Percentiles rank a stretch among this genome's conserved stretches.
Conservation (phyloP, 1,139 yeast genomes). For the Debaryomyces subglobosus region DNA sequence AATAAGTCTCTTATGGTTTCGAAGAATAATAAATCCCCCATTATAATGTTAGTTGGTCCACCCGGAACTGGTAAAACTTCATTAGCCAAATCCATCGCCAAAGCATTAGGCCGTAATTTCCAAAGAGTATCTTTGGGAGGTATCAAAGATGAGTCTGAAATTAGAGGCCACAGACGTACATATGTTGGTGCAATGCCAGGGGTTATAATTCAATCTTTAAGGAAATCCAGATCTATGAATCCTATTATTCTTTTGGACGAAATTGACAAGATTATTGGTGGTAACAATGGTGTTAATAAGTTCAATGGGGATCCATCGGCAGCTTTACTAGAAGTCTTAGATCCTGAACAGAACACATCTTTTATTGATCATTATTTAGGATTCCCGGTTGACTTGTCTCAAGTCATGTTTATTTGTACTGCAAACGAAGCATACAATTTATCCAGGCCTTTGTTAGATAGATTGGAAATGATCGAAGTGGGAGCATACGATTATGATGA, state of each 20-base stretch:
- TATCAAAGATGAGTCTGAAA: slow-evolving; percentile 85
- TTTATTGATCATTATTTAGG: slow-evolving; percentile 88
- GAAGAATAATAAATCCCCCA: slow-evolving; percentile 61
- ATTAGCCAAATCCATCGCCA: slow-evolving; percentile 82
- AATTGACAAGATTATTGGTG: slow-evolving; percentile 80
- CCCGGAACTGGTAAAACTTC: slow-evolving; percentile 97
- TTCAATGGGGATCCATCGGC: slow-evolving; percentile 90
- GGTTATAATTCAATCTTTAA: slow-evolving; percentile 72
- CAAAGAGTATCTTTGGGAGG: slow-evolving; percentile 91
- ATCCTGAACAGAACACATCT: slow-evolving; percentile 83
- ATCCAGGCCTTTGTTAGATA: slow-evolving; percentile 79
- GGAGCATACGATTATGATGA: slow-evolving; percentile 84
- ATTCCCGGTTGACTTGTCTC: slow-evolving; percentile 84
- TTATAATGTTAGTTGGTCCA: slow-evolving; percentile 84
- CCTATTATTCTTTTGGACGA: slow-evolving; percentile 91
- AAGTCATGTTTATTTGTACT: slow-evolving; percentile 83
- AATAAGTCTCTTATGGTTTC: slow-evolving; percentile 32
- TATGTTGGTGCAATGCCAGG: slow-evolving; percentile 97
- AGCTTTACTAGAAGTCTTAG: slow-evolving; percentile 84
- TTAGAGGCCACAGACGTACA: slow-evolving; percentile 90
- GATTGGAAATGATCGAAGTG: slow-evolving; percentile 82
- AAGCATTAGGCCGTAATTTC: slow-evolving; percentile 75
- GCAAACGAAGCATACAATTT: slow-evolving; percentile 81
- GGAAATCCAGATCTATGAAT: slow-evolving; percentile 79
- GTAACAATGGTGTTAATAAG: slow-evolving; percentile 49